phyloP scores from a whole-genome alignment of 169 alveolate species.

The Eimeria tenella region DNA sequence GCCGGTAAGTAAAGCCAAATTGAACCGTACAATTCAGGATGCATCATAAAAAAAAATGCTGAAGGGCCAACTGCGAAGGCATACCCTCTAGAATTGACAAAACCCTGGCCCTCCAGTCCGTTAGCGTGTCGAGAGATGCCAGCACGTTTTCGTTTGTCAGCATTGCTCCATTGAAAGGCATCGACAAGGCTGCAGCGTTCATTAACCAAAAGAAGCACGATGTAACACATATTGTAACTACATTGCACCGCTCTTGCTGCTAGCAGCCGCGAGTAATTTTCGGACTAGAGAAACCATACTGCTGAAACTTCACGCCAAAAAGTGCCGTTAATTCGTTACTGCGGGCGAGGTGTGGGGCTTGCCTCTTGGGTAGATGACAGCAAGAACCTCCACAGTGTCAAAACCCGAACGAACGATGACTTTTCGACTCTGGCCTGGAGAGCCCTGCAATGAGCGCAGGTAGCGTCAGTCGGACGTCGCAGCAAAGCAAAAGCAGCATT shows the following conservation, averaged over 20 bases:
- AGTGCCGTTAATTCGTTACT: too few species aligned
- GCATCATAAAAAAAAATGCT: not conserved
- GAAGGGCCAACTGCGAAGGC: not conserved
- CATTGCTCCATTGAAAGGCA: slow-evolving; percentile 67
- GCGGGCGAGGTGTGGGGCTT: not conserved
- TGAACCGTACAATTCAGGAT: not conserved
- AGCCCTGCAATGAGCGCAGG: not conserved
- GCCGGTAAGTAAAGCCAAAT: not conserved
- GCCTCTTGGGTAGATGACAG: slow-evolving; percentile 62
- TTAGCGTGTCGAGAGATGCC: slow-evolving; percentile 46
- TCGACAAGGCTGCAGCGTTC: slow-evolving; percentile 20
- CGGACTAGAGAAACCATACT: too few species aligned
- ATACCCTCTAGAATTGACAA: slow-evolving; percentile 29
- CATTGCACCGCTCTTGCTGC: too few species aligned
- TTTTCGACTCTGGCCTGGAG: not conserved
- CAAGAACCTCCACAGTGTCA: slow-evolving; percentile 22
- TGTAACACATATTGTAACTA: not conserved
- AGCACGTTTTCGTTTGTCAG: slow-evolving; percentile 48
- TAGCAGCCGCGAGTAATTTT: too few species aligned
- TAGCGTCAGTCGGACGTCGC: not conserved
- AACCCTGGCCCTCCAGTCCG: slow-evolving; percentile 66
- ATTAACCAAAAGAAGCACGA: not conserved
- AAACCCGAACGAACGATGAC: not conserved
- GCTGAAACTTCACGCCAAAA: too few species aligned
- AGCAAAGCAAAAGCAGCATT: too few species aligned